These are phyloP conservation scores for Sesbania bispinosa DNA, from an alignment of 306 rosid species.

Conservation along the genomic window DNA sequence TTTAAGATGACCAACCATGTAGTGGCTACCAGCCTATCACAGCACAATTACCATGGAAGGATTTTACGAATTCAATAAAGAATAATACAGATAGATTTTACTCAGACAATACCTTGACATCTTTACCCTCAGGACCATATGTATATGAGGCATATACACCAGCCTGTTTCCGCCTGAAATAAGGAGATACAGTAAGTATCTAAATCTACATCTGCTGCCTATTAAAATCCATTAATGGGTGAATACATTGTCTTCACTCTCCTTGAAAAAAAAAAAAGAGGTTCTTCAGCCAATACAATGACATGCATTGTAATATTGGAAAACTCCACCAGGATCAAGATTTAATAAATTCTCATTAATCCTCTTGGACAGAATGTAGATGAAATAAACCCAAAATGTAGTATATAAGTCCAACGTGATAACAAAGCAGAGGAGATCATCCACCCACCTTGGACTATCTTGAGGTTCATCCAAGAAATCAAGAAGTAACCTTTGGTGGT, in stretches of 20 bases:
- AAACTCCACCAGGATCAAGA: not conserved
- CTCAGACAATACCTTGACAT: constrained; percentile 54
- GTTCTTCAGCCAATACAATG: not conserved
- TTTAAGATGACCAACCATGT: not conserved
- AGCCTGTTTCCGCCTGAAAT: constrained; percentile 67
- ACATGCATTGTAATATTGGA: not conserved
- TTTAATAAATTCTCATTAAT: not conserved
- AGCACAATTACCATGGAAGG: not conserved
- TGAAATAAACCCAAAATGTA: not conserved
- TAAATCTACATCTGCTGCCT: not conserved
- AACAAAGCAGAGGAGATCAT: constrained; percentile 12
- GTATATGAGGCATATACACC: constrained; percentile 75
- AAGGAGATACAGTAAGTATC: constrained; percentile 22
- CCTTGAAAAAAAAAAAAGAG: not conserved
- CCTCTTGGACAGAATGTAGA: not conserved
- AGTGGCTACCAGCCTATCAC: not conserved
- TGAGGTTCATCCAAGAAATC: constrained; percentile 80
- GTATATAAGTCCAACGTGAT: not conserved
- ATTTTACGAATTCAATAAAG: not conserved
- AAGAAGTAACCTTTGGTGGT: constrained; percentile 72
- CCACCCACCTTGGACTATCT: constrained; percentile 70
- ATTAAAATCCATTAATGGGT: not conserved
- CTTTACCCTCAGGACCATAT: constrained; percentile 65
- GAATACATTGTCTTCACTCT: not conserved
- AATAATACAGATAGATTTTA: not conserved